Percentiles rank a stretch among this genome's conserved stretches.
These are phyloP conservation scores for Hypoxylon sp. DNA, from an alignment of 2,329 filamentous ascomycete species.

Conservation along the genomic window DNA sequence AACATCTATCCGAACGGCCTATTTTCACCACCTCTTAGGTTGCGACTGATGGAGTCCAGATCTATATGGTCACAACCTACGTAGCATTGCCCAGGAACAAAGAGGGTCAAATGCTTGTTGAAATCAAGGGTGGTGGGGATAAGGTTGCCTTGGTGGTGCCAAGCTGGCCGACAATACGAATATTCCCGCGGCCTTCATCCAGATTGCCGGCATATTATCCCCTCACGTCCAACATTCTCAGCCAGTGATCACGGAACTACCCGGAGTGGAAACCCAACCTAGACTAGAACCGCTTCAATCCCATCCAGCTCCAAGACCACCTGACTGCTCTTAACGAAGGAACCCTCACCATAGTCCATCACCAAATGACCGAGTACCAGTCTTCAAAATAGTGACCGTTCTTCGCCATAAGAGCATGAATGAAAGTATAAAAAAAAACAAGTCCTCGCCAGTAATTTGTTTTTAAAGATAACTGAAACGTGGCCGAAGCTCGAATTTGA, in stretches of 20 bases:
- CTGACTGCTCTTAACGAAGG: conserved; percentile 8
- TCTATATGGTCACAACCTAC: conserved; percentile 18
- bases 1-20: conserved; percentile 49
- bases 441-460: not conserved
- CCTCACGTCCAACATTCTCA: conserved; percentile 19
- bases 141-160: conserved; percentile 21
- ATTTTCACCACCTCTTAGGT: conserved; percentile 47
- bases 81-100: conserved; percentile 20
- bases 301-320: conserved; percentile 8
- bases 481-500: not conserved
- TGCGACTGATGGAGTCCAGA: conserved; percentile 13
- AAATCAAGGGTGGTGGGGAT: conserved; percentile 23
- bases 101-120: conserved; percentile 11
- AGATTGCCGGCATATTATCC: conserved; percentile 45
- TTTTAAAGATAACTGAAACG: conserved; percentile 3
- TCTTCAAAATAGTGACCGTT: not conserved
- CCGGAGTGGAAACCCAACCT: conserved; percentile 15
- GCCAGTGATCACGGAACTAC: conserved; percentile 9
- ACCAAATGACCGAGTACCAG: conserved; percentile 8
- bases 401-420: not conserved
- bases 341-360: not conserved
- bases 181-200: conserved; percentile 45
- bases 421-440: not conserved
- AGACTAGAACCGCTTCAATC: conserved; percentile 27
- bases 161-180: conserved; percentile 30